These are phyloP conservation scores for Acanthamoeba royreba DNA, from an alignment of 208 protist species.

Conservation along the genomic window DNA sequence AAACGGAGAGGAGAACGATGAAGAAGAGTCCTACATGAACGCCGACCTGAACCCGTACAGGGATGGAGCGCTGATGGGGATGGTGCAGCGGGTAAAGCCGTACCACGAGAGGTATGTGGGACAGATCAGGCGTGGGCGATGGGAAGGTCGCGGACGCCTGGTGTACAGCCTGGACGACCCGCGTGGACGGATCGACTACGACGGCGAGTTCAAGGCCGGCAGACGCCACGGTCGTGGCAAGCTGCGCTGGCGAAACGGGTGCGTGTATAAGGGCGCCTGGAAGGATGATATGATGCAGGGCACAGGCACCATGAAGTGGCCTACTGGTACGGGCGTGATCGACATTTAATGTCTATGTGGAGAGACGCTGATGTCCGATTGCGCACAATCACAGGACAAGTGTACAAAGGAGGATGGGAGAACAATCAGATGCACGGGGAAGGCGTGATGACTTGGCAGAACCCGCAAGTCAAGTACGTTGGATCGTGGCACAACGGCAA, in stretches of 20 bases:
- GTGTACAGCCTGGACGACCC: conserved; percentile 17
- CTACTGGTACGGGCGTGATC: not conserved
- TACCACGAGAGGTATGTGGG: conserved; percentile 4
- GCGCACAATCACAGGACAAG: not conserved
- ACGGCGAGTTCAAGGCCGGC: not conserved
- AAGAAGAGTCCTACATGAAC: not conserved
- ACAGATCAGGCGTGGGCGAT: not conserved
- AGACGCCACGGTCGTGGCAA: not conserved
- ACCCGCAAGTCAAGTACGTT: not conserved
- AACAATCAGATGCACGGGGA: conserved; percentile 41
- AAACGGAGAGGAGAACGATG: not conserved
- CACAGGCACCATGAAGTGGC: not conserved
- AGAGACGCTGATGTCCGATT: no score
- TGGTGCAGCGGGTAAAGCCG: conserved; percentile 11
- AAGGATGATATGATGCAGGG: conserved; percentile 46
- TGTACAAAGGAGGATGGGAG: conserved; percentile 32
- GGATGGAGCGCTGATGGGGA: not conserved
- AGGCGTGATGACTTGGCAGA: conserved; percentile 33
- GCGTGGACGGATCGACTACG: not conserved
- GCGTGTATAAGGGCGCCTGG: conserved; percentile 12
- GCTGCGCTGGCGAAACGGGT: not conserved
- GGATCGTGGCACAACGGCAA: conserved; percentile 4
- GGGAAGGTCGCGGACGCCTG: not conserved
- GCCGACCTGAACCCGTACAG: not conserved
- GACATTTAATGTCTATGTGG: no score